Evolutionary conservation across 2,329 filamentous ascomycete species (phyloP).

Genomic region (Aspergillus jensenii): DNA sequence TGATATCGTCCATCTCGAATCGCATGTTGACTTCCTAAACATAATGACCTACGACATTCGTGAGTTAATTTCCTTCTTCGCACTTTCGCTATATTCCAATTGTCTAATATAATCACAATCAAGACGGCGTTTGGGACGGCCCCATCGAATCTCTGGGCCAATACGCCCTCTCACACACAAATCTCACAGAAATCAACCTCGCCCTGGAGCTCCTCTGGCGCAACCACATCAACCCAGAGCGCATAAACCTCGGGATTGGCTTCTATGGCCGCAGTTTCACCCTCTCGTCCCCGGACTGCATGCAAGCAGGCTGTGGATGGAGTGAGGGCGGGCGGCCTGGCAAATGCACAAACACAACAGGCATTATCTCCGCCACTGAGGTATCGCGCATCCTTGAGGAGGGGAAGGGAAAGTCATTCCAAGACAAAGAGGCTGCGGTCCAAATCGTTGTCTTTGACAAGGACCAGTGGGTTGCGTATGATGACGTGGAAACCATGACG

Average conservation of each 20-base stretch:
- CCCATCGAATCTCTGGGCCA: constrained; percentile 6
- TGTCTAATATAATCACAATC: too few relatives aligned
- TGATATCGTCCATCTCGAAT: constrained; percentile 8
- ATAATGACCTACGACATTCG: constrained; percentile 18
- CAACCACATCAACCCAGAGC: constrained; percentile 2
- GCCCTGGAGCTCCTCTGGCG: constrained; percentile 17
- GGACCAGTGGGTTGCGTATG: constrained; percentile 30
- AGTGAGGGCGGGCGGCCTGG: constrained; percentile 18
- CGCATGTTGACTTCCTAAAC: constrained; percentile 11
- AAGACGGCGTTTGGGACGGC: constrained; percentile 13
- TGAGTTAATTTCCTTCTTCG: too few relatives aligned
- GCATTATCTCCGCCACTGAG: constrained; percentile 25
- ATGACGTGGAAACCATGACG: constrained; percentile 38
- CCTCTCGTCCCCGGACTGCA: constrained; percentile 1
- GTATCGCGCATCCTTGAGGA: constrained; percentile 24
- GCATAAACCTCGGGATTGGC: constrained; percentile 13
- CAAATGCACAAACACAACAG: constrained; percentile 20
- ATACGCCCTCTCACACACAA: constrained; percentile 13
- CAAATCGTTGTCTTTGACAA: constrained; percentile 16
- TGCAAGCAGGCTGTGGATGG: constrained; percentile 13
- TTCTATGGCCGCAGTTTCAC: constrained; percentile 16
- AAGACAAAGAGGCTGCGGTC: constrained; percentile 22
- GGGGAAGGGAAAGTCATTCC: constrained; percentile 14
- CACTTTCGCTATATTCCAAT: too few relatives aligned
- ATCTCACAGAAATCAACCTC: constrained; percentile 16